These are phyloP conservation scores for Umbelopsis sp. DNA, from an alignment of 192 early-diverging fungal genomes.

Conservation along the genomic window DNA sequence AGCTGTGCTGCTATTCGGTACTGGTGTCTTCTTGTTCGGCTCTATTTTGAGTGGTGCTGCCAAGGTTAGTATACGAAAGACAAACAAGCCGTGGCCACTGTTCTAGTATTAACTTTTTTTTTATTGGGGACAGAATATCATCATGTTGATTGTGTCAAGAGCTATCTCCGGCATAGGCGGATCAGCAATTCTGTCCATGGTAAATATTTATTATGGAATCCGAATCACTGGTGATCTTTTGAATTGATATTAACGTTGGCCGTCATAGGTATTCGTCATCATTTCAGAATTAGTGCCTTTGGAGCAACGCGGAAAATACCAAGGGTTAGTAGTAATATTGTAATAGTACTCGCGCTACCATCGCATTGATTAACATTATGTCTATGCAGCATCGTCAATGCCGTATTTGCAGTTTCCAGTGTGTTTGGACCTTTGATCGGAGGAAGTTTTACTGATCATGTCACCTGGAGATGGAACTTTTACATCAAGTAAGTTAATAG, in stretches of 20 bases:
- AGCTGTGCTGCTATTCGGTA: constrained; percentile 72
- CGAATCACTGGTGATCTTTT: neutral
- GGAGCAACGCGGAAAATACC: constrained; percentile 79
- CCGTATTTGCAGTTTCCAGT: constrained; percentile 41
- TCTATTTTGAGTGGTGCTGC: constrained; percentile 84
- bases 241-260: neutral
- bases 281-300: constrained; percentile 84
- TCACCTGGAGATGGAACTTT: constrained; percentile 46
- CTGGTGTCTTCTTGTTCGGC: constrained; percentile 79
- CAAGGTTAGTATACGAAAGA: constrained; percentile 27
- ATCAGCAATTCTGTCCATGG: constrained; percentile 61
- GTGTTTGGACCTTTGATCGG: constrained; percentile 46
- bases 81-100: neutral
- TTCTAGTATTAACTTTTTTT: neutral
- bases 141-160: constrained; percentile 62
- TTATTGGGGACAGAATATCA: constrained; percentile 26
- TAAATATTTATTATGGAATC: neutral
- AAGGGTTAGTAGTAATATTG: constrained; percentile 34
- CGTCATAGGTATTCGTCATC: constrained; percentile 65
- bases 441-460: constrained; percentile 41
- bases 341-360: neutral
- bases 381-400: constrained; percentile 34
- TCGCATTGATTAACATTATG: neutral
- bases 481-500: constrained; percentile 41
- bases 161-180: constrained; percentile 71